Evolutionary conservation across 2,329 filamentous ascomycete species (phyloP).

Genomic region (Ciborinia camelliae): DNA sequence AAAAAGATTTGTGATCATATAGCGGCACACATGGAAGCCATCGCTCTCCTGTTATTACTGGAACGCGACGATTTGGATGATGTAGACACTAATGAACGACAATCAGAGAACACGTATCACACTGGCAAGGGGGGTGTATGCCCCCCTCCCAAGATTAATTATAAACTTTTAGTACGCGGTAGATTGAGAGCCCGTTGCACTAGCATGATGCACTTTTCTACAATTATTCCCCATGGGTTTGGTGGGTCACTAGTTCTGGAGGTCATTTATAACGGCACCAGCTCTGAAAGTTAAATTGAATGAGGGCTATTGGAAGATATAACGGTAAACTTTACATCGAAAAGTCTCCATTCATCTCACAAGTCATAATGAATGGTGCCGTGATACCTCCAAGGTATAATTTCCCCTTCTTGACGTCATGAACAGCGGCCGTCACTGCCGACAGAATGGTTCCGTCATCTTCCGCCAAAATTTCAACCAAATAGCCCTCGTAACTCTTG

Average conservation of each 20-base stretch:
- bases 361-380: conserved; percentile 6
- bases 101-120: not conserved
- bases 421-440: conserved; percentile 3
- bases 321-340: no score
- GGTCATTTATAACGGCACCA: no score
- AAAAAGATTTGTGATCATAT: conserved; percentile 2
- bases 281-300: no score
- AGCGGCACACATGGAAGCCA: conserved; percentile 5
- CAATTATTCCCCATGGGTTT: no score
- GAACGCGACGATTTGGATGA: conserved; percentile 11
- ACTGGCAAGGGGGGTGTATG: no score
- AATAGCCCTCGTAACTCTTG: conserved; percentile 1
- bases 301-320: no score
- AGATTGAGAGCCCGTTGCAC: no score
- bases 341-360: conserved; percentile 9
- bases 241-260: no score
- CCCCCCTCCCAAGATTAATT: no score
- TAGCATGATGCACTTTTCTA: no score
- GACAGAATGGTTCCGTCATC: conserved; percentile 8
- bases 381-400: conserved; percentile 11
- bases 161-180: no score
- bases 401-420: conserved; percentile 11
- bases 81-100: conserved; percentile 3
- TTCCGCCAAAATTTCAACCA: conserved; percentile 14
- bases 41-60: conserved; percentile 6